Percentiles rank a stretch among this genome's conserved stretches.
phyloP scores from a whole-genome alignment of 495 filamentous ascomycete species.

The Amniculicola lignicola region DNA sequence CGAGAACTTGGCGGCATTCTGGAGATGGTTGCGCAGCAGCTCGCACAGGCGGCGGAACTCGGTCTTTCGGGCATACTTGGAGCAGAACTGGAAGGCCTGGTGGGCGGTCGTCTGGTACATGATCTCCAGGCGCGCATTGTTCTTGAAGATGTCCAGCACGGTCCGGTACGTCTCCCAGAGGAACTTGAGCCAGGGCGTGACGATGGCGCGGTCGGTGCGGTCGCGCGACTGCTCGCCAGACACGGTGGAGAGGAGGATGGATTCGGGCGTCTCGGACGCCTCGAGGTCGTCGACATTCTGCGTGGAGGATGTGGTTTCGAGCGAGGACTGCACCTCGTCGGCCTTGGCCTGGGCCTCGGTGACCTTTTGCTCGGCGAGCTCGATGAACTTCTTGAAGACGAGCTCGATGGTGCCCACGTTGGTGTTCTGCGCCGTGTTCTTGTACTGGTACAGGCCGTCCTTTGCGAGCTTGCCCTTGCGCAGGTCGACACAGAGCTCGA shows the following conservation, averaged over 20 bases:
- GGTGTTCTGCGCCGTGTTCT: constrained; percentile 98
- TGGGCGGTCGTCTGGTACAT: constrained; percentile 98
- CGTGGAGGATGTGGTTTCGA: constrained; percentile 67
- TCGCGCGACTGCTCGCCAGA: constrained; percentile 96
- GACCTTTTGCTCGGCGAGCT: constrained; percentile 93
- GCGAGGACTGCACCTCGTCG: constrained; percentile 83
- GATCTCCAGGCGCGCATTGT: constrained; percentile 94
- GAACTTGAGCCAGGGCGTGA: constrained; percentile 99
- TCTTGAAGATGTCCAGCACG: constrained; percentile 95
- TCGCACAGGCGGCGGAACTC: constrained; percentile 98
- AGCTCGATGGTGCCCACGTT: constrained; percentile 97
- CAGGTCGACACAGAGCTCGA: constrained; percentile 93
- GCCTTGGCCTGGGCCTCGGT: constrained; percentile 94
- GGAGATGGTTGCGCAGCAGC: constrained; percentile 95
- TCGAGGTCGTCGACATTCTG: constrained; percentile 90
- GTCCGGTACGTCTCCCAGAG: constrained; percentile 99
- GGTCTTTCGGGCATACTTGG: constrained; percentile 97
- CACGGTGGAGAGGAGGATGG: constrained; percentile 94
- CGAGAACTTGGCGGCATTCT: constrained; percentile 98
- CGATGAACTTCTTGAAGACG: constrained; percentile 95
- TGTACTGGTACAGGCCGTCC: constrained; percentile 98
- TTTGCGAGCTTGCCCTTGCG: constrained; percentile 97
- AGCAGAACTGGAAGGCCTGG: constrained; percentile 97
- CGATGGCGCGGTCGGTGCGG: constrained; percentile 93
- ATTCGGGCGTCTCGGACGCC: constrained; percentile 95